Conservation (phyloP, 495 filamentous ascomycete genomes). For the Rhypophila decipiens region DNA sequence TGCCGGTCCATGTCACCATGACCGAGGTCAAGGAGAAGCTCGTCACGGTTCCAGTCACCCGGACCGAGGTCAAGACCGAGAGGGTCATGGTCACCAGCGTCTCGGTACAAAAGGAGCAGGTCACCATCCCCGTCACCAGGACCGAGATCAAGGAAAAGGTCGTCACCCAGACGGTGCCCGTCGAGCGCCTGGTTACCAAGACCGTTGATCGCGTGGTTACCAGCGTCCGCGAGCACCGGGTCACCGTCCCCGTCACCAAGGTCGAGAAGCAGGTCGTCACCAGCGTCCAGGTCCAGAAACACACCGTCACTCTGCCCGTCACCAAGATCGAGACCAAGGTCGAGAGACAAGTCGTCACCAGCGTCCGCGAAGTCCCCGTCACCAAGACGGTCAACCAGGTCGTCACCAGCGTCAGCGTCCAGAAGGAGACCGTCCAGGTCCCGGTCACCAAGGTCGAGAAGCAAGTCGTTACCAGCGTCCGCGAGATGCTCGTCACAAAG, state of each 20-base stretch:
- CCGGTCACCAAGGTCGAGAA: background rate
- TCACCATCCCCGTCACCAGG: background rate
- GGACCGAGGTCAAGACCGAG: background rate
- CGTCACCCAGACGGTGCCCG: background rate
- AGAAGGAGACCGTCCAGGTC: background rate
- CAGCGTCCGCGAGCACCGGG: too few species aligned
- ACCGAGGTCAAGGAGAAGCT: background rate
- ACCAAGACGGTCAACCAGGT: background rate
- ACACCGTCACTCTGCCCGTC: too few species aligned
- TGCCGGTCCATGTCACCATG: too few species aligned
- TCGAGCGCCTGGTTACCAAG: background rate
- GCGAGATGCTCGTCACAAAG: background rate
- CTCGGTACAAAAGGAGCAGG: background rate
- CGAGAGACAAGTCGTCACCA: background rate
- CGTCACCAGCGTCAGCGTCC: too few species aligned
- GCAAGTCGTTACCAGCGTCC: background rate
- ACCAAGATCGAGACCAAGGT: background rate
- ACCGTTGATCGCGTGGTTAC: too few species aligned
- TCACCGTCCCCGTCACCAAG: background rate
- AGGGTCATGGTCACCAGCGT: background rate
- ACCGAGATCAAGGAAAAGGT: background rate
- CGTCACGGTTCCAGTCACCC: too few species aligned
- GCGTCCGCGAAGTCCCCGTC: background rate
- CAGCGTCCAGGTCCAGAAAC: background rate
- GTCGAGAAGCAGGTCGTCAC: background rate